These are phyloP conservation scores for Eimeria zaria DNA, from an alignment of 169 alveolate species.

Conservation along the genomic window DNA sequence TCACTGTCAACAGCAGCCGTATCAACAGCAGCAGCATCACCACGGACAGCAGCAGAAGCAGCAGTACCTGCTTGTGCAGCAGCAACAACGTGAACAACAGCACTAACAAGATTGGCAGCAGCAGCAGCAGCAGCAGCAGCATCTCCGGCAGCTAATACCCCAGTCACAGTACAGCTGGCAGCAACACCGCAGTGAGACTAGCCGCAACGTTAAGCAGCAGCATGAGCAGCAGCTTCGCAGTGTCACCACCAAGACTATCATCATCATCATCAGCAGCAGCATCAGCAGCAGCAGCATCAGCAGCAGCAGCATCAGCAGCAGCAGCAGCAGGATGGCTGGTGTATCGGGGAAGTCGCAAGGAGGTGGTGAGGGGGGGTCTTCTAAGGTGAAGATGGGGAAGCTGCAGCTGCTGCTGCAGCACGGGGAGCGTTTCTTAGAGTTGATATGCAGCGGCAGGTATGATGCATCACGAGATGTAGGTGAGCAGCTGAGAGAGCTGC, in stretches of 20 bases:
- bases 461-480: constrained; percentile 7
- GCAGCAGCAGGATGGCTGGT: constrained; percentile 9
- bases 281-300: constrained; percentile 25
- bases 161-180: background rate
- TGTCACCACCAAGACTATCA: background rate
- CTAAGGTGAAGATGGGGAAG: constrained; percentile 11
- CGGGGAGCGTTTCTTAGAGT: constrained; percentile 49
- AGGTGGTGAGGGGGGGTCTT: background rate
- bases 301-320: constrained; percentile 49
- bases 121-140: background rate
- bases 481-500: constrained; percentile 67
- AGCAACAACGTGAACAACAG: background rate
- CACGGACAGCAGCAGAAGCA: background rate
- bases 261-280: background rate
- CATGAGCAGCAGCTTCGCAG: background rate
- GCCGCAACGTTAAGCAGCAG: background rate
- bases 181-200: background rate
- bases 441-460: constrained; percentile 42
- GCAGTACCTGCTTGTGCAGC: background rate
- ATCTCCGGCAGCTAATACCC: background rate
- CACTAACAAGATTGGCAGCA: background rate
- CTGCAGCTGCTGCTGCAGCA: constrained; percentile 73
- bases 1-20: background rate
- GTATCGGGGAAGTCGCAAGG: background rate
- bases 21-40: background rate